A percentile compares a stretch with the other conserved stretches of the same genome.
These are phyloP conservation scores for Exidia glandulosa DNA, from an alignment of 768 basidiomycete species.

Conservation along the genomic window DNA sequence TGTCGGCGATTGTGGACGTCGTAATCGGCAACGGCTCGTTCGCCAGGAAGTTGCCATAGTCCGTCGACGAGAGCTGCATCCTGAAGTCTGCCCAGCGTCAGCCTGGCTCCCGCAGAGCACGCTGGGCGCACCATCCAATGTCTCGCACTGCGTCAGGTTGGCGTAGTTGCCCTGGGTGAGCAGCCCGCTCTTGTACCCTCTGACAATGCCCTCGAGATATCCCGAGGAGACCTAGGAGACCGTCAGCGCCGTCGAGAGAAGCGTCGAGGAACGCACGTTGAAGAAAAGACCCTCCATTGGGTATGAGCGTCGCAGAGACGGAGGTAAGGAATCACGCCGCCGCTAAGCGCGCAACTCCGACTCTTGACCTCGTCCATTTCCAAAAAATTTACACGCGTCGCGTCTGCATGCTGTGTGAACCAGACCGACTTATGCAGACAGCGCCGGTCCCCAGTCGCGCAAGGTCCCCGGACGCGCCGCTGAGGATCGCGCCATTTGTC, in stretches of 20 bases:
- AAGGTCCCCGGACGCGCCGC: no score
- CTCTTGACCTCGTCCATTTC: not conserved
- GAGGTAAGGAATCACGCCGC: not conserved
- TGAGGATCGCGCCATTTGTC: not conserved
- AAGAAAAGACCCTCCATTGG: slow-evolving; percentile 81
- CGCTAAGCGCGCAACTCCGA: not conserved
- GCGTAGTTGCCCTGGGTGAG: slow-evolving; percentile 82
- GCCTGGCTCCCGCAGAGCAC: not conserved
- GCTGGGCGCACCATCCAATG: slow-evolving; percentile 64
- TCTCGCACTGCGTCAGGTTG: slow-evolving; percentile 95
- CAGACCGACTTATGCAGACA: no score
- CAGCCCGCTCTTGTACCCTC: slow-evolving; percentile 91
- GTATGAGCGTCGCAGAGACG: not conserved
- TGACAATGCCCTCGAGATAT: slow-evolving; percentile 70
- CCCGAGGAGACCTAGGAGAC: slow-evolving; percentile 52
- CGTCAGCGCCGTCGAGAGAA: slow-evolving; percentile 16
- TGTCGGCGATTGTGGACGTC: slow-evolving; percentile 92
- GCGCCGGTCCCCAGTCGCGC: no score
- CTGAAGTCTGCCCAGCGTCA: slow-evolving; percentile 60
- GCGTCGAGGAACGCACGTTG: slow-evolving; percentile 46
- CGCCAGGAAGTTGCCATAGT: slow-evolving; percentile 96
- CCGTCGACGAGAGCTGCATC: slow-evolving; percentile 90
- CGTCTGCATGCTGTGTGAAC: no score
- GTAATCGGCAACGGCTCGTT: slow-evolving; percentile 91
- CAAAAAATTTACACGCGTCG: no score